Evolutionary conservation across 163 green algal species (phyloP).

Genomic region (Trebouxiophyceae sp.): DNA sequence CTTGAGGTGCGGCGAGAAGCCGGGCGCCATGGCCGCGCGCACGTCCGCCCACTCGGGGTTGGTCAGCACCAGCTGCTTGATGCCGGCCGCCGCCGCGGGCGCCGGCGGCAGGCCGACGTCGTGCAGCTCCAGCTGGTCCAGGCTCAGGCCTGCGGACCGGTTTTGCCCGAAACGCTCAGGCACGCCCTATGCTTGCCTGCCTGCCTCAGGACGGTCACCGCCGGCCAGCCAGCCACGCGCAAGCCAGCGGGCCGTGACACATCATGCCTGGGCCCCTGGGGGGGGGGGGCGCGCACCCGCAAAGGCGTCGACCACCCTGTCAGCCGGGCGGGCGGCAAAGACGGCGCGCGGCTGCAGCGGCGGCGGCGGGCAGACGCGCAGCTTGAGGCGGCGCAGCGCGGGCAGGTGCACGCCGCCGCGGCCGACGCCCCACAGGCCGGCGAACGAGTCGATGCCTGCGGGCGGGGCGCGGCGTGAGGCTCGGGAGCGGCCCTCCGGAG

Average conservation of each 20-base stretch:
- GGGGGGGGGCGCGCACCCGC: too few species aligned
- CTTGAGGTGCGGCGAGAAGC: not conserved
- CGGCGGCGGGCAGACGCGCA: too few species aligned
- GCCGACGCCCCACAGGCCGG: not conserved
- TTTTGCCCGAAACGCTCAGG: too few species aligned
- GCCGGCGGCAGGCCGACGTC: not conserved
- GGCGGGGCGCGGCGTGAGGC: too few species aligned
- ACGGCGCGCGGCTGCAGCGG: not conserved
- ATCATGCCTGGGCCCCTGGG: too few species aligned
- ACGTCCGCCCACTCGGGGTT: not conserved
- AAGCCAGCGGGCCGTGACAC: too few species aligned
- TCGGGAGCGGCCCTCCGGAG: too few species aligned
- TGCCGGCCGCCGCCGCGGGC: not conserved
- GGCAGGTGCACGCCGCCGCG: not conserved
- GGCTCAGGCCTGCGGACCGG: not conserved
- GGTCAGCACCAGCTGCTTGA: not conserved
- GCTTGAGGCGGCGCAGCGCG: not conserved
- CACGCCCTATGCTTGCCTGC: too few species aligned
- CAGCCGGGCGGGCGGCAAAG: not conserved
- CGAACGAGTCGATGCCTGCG: not conserved
- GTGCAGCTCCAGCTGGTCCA: not conserved
- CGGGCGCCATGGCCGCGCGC: not conserved
- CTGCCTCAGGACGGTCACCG: too few species aligned
- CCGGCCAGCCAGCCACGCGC: too few species aligned
- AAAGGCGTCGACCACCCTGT: not conserved